Evolutionary conservation across 805 yeast genomes (phyloP).

Genomic region (Starmera dryadoides): DNA sequence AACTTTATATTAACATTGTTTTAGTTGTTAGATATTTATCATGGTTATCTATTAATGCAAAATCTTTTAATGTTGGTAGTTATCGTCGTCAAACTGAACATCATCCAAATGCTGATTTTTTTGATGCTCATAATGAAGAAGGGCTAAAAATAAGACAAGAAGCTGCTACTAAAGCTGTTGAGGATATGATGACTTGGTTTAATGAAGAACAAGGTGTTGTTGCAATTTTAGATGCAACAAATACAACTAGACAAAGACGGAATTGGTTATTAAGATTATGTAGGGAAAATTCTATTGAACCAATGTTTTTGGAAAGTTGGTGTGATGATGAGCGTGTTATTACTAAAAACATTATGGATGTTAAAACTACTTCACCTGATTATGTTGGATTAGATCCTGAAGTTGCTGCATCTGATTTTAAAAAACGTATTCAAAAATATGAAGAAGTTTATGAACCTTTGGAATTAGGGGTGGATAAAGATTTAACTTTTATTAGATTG

Average conservation of each 20-base stretch:
- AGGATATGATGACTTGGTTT: constrained; percentile 85
- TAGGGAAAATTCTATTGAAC: constrained; percentile 64
- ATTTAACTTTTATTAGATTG: constrained; percentile 78
- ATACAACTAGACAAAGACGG: constrained; percentile 72
- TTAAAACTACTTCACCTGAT: constrained; percentile 82
- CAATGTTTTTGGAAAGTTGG: constrained; percentile 88
- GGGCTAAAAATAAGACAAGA: constrained; percentile 57
- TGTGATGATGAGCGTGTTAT: constrained; percentile 80
- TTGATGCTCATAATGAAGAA: constrained; percentile 57
- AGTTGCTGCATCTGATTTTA: constrained; percentile 64
- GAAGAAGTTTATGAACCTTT: constrained; percentile 73
- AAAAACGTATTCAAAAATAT: constrained; percentile 66
- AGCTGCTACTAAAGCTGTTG: constrained; percentile 66
- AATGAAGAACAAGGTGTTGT: constrained; percentile 74
- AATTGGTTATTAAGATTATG: constrained; percentile 53
- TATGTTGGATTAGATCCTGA: constrained; percentile 64
- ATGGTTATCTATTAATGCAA: constrained; percentile 85
- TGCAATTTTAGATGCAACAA: constrained; percentile 91
- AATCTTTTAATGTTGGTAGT: constrained; percentile 83
- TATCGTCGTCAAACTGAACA: constrained; percentile 64
- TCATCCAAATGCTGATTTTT: constrained; percentile 71
- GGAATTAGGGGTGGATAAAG: constrained; percentile 47
- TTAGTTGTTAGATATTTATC: constrained; percentile 78
- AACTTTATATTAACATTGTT: background rate
- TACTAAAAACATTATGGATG: constrained; percentile 74